Base-by-base conservation (phyloP, 176 grass and related monocot species). In the Cenchrus americanus region DNA sequence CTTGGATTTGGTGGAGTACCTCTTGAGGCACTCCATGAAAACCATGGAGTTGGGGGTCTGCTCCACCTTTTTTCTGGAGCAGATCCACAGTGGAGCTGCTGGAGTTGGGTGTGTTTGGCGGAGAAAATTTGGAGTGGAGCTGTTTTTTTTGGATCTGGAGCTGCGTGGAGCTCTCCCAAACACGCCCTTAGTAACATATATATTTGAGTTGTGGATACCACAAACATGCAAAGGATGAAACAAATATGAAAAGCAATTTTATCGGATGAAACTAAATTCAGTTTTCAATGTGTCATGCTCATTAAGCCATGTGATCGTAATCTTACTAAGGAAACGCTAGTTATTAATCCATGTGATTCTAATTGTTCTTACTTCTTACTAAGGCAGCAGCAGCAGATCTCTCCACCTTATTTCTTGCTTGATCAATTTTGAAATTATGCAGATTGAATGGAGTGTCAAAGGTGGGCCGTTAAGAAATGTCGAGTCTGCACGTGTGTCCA, bases 381-480 rank as follows among this genome's bases (percentile, higher is more conserved):
- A 67, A 55, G 30, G 24, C 21, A 70, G 40, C 21, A 77, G 17
- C 27, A 77, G 17, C 27, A 60, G 47, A 59, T 51, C 32, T 73
- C 14, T 30, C 66, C 43, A 57, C 58, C 23, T 44, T 84, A 42
- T 70, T 70, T 80, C 12, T 73, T 89, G 62, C 62, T 69, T 75
- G 71, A 49, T 58, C 19, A 77, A 41, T 71, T 72, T 59, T 0
- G 8, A 70, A 85, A 72, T 83, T 64, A 65, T 52, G 40, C 81
- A 99, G 93, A 90, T 96, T 86, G 93, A 96, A 81, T 96, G 89
- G 91, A 94, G 84, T 76, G 87, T 99, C 54, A 99, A 92, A 94
- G 83, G 89, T 79, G 93, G 91, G 1, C 86, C 89, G 6, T 73
- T 99, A 83, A 88, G 93, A 75, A 99, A 96, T 69, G 70, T 92